Conservation (phyloP, 495 filamentous ascomycete genomes). For the Tuber magnatum region DNA sequence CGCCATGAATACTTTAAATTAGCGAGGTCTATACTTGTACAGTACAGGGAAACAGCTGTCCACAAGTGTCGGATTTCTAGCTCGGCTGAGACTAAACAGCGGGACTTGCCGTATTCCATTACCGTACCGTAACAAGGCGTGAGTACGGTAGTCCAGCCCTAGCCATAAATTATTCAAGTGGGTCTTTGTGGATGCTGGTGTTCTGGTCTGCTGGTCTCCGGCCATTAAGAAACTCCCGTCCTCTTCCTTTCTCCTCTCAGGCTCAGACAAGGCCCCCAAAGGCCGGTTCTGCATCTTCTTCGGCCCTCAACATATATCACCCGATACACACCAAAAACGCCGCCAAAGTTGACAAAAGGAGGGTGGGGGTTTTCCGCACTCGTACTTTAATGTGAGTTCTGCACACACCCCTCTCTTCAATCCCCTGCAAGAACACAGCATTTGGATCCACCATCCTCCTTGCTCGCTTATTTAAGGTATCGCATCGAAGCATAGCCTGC, state of each 20-base stretch:
- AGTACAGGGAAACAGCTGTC: constrained; percentile 11
- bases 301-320: not conserved
- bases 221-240: not conserved
- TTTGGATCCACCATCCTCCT: constrained; percentile 17
- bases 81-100: not conserved
- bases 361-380: not conserved
- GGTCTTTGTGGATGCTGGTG: not conserved
- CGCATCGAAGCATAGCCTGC: constrained; percentile 35
- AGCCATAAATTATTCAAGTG: not conserved
- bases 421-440: constrained; percentile 8
- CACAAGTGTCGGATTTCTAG: not conserved
- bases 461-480: constrained; percentile 38
- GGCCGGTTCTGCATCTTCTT: not conserved
- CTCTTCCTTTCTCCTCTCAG: not conserved
- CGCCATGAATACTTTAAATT: constrained; percentile 33
- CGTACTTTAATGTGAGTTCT: not conserved
- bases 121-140: not conserved
- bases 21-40: constrained; percentile 34
- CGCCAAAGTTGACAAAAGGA: not conserved
- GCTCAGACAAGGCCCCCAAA: not conserved
- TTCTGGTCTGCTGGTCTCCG: not conserved
- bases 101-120: not conserved
- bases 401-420: not conserved
- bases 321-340: not conserved
- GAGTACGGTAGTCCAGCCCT: constrained; percentile 1